A percentile compares a stretch with the other conserved stretches of the same genome.
These are phyloP conservation scores for Pseudotulostoma volvatum DNA, from an alignment of 495 filamentous ascomycete genomes.

Conservation along the genomic window DNA sequence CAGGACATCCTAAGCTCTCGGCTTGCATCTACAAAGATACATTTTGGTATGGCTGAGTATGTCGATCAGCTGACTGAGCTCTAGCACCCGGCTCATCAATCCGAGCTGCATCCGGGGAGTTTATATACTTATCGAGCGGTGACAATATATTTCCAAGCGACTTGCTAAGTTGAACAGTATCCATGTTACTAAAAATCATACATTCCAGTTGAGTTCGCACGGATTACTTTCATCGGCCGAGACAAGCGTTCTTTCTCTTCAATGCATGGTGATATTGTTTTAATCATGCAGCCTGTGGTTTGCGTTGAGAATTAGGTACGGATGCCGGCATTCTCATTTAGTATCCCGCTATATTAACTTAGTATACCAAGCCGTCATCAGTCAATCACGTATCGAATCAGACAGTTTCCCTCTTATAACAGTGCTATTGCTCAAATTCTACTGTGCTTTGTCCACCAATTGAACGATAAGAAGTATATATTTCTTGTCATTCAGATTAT, in stretches of 20 bases:
- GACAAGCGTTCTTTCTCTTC: not conserved
- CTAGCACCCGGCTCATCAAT: not conserved
- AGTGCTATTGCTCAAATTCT: too few species aligned
- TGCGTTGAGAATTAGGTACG: too few species aligned
- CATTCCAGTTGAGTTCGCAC: not conserved
- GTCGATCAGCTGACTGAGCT: not conserved
- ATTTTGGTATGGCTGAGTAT: too few species aligned
- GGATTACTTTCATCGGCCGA: not conserved
- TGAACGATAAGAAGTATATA: too few species aligned
- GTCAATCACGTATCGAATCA: too few species aligned
- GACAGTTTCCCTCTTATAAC: too few species aligned
- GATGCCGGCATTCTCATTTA: too few species aligned
- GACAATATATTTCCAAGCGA: not conserved
- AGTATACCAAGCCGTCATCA: too few species aligned
- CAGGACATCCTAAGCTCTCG: not conserved
- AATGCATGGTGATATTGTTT: not conserved
- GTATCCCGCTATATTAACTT: too few species aligned
- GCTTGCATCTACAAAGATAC: not conserved
- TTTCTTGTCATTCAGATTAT: too few species aligned
- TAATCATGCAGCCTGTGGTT: not conserved
- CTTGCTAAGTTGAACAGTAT: not conserved
- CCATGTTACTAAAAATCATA: not conserved
- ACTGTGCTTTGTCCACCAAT: too few species aligned
- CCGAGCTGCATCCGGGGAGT: not conserved
- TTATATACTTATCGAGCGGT: not conserved